Base-by-base conservation (phyloP, 768 basidiomycete species). In the Pisolithus tinctorius region DNA sequence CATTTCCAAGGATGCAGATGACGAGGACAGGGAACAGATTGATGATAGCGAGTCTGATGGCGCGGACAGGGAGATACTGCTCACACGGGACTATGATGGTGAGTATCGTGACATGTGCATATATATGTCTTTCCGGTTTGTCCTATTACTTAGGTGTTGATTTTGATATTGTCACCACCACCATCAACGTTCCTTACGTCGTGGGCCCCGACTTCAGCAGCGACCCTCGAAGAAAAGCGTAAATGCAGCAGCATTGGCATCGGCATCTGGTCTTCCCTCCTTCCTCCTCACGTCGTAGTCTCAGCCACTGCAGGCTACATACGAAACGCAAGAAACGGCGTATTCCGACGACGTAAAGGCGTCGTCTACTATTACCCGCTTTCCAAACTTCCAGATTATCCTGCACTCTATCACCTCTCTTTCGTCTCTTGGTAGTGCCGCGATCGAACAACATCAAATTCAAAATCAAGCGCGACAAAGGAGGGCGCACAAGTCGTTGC, bases 311-410 rank as follows among this genome's bases (percentile, higher is more conserved):
- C 55, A 31, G 1, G 64, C 59, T 47, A 71, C 66, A 7, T 64
- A 69, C 40, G 68, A 68, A 39, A 76, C 74, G 4, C 76, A 80
- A 58, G 75, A 74, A 40, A 73, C 72, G 0, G 70, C 75, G 54
- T 80, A 80, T 60, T 86, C 85, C 4, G 79, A 84, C 57, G 74
- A 7, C 20, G 20, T 20, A 38, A 17, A 42, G 3, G 41, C 1
- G n/a, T 40, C 11, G 9, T 40, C 20, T 20, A 20, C 39, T 16
- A 86, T 91, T 55, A 80, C 75, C 8, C 76, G 74, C 10, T 90
- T 91, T 58, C 88, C 88, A 3, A 68, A 73, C 6, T 90, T 88
- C 59, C 82, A 85, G 54, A 88, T 92, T 68, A 82, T 73, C 57
- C 68, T 88, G 14, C 79, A 88, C 61, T 58, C 70, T 0, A 64